Conservation (phyloP, 2,329 filamentous ascomycete genomes). For the Chaetothyriales sp. region DNA sequence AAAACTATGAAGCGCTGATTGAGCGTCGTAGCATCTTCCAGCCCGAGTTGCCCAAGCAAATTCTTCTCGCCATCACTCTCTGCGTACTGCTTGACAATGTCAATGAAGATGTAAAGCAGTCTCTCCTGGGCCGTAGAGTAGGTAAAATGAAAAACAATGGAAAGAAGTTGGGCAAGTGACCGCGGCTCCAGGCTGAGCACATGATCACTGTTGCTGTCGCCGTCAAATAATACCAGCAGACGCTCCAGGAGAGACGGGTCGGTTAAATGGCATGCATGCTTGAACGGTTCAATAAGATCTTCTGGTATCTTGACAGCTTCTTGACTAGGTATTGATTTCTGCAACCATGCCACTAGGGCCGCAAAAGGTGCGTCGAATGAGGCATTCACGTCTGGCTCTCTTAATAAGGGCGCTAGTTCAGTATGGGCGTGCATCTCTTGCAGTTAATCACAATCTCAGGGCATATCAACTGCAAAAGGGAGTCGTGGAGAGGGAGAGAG, state of each 20-base stretch:
- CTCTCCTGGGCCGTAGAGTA: slow-evolving; percentile 8
- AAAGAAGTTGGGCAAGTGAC: slow-evolving; percentile 7
- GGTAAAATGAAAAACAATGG: slow-evolving; percentile 10
- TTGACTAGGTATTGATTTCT: background rate
- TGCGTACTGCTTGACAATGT: background rate
- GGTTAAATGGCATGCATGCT: slow-evolving; percentile 3
- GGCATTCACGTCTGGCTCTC: background rate
- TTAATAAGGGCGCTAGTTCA: background rate
- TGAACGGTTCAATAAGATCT: slow-evolving; percentile 5
- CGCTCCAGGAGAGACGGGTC: slow-evolving; percentile 5
- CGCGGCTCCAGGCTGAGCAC: slow-evolving; percentile 7
- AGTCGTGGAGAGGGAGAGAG: background rate
- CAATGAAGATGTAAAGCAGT: slow-evolving; percentile 12
- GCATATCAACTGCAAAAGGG: background rate
- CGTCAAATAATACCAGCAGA: slow-evolving; percentile 5
- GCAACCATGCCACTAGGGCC: background rate
- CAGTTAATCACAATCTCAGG: background rate
- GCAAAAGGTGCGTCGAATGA: background rate
- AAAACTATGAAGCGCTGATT: background rate
- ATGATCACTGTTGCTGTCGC: slow-evolving; percentile 6
- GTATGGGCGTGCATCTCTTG: background rate
- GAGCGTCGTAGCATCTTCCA: background rate
- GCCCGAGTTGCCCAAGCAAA: background rate
- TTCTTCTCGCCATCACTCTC: background rate
- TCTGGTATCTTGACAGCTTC: slow-evolving; percentile 3